phyloP scores from a whole-genome alignment of 176 grass and related monocot genomes.

The Secale cereale region DNA sequence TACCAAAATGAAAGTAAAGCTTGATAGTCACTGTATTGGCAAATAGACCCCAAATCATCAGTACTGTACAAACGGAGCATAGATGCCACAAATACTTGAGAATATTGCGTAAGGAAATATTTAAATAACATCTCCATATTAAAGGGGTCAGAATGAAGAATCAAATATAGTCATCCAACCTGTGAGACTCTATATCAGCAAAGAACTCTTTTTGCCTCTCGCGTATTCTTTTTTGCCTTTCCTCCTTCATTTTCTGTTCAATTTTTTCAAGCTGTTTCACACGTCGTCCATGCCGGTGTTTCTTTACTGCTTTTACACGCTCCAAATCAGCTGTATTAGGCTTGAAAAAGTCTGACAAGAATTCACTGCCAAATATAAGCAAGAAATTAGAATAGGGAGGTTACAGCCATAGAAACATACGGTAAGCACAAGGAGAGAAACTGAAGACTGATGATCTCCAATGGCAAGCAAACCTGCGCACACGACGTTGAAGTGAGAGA shows the following conservation, averaged over 20 bases:
- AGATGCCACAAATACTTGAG: slow-evolving; percentile 9
- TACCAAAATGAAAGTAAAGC: background rate
- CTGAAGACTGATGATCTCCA: background rate
- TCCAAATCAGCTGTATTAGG: slow-evolving; percentile 72
- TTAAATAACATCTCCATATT: background rate
- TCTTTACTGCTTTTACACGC: slow-evolving; percentile 85
- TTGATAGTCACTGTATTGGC: background rate
- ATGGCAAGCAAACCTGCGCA: slow-evolving; percentile 61
- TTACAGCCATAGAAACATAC: slow-evolving; percentile 8
- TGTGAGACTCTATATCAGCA: slow-evolving; percentile 88
- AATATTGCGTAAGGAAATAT: background rate
- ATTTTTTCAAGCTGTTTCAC: slow-evolving; percentile 95
- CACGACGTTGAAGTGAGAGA: slow-evolving; percentile 83
- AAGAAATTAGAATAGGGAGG: slow-evolving; percentile 22
- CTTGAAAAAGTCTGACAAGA: slow-evolving; percentile 95
- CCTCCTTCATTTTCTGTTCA: slow-evolving; percentile 99
- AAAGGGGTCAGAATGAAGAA: background rate
- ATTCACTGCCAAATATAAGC: slow-evolving; percentile 67
- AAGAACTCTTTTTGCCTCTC: slow-evolving; percentile 99
- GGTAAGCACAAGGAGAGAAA: background rate
- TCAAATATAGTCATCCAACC: slow-evolving; percentile 33
- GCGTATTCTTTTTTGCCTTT: slow-evolving; percentile 94
- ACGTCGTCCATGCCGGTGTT: slow-evolving; percentile 86
- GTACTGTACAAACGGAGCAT: background rate
- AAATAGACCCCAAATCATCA: background rate